Conservation (phyloP, 1,284 basidiomycete genomes). For the Golubevia sp. region DNA sequence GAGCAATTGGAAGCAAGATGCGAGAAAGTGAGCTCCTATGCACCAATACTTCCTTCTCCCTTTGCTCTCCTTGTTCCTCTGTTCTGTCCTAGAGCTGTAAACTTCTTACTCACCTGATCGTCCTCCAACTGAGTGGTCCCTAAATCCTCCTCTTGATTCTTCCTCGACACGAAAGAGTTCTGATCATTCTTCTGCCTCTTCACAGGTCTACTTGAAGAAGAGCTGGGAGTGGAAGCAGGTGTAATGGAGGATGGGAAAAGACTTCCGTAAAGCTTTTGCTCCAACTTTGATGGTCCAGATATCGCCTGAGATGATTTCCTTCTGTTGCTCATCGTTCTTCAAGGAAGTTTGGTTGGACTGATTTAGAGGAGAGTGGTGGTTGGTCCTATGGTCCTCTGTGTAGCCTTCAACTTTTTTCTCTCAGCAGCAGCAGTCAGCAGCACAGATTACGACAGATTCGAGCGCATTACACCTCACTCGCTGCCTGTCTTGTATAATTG, state of each 20-base stretch:
- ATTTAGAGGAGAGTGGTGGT: too few relatives aligned
- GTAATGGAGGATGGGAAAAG: not conserved
- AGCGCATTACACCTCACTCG: too few relatives aligned
- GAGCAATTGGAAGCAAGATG: not conserved
- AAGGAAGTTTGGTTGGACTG: too few relatives aligned
- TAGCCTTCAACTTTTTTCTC: too few relatives aligned
- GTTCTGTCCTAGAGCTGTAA: too few relatives aligned
- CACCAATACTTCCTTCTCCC: not conserved
- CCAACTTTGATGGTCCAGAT: not conserved
- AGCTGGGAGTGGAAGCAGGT: not conserved
- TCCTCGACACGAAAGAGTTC: too few relatives aligned
- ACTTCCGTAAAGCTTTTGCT: not conserved
- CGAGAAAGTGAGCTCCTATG: not conserved
- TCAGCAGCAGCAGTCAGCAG: too few relatives aligned
- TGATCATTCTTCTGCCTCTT: not conserved
- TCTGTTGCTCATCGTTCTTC: too few relatives aligned
- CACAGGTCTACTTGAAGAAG: not conserved
- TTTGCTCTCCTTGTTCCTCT: not conserved
- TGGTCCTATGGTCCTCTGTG: too few relatives aligned
- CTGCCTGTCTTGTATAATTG: too few relatives aligned
- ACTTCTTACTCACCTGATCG: conserved; percentile 11
- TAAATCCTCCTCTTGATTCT: not conserved
- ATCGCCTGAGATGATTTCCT: too few relatives aligned
- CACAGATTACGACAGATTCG: too few relatives aligned
- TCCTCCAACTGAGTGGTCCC: conserved; percentile 8